phyloP scores from a whole-genome alignment of 1,284 basidiomycete genomes.

The Sutorius eximius region DNA sequence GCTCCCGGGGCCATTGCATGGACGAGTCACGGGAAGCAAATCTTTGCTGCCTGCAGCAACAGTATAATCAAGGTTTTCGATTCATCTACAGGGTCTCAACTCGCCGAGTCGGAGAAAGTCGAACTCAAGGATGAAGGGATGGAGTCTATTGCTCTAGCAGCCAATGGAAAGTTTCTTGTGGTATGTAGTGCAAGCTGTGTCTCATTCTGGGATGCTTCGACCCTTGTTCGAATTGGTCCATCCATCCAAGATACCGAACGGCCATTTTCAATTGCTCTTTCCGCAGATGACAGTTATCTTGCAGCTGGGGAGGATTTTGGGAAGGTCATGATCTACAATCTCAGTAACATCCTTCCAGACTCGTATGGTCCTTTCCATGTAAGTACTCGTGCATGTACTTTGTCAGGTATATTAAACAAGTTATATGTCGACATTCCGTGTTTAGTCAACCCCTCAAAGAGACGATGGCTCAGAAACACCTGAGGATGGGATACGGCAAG shows the following conservation, averaged over 20 bases:
- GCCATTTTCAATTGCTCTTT: not conserved
- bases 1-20: not conserved
- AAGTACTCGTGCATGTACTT: not conserved
- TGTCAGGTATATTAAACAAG: too few relatives aligned
- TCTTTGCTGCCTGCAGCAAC: not conserved
- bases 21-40: not conserved
- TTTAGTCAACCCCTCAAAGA: not conserved
- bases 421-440: not conserved
- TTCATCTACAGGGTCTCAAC: not conserved
- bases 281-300: not conserved
- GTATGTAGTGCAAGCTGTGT: not conserved
- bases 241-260: not conserved
- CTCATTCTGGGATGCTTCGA: not conserved
- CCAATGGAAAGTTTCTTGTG: slow-evolving; percentile 1
- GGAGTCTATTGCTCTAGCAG: not conserved
- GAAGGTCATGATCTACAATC: not conserved
- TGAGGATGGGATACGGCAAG: not conserved
- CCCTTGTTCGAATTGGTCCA: not conserved
- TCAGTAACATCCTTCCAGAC: not conserved
- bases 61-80: not conserved
- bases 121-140: not conserved
- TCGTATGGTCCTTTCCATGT: not conserved
- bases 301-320: not conserved
- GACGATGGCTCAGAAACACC: not conserved
- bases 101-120: not conserved